phyloP scores from a whole-genome alignment of 164 flowering plant species.

The Chloranthus sessilifolius region DNA sequence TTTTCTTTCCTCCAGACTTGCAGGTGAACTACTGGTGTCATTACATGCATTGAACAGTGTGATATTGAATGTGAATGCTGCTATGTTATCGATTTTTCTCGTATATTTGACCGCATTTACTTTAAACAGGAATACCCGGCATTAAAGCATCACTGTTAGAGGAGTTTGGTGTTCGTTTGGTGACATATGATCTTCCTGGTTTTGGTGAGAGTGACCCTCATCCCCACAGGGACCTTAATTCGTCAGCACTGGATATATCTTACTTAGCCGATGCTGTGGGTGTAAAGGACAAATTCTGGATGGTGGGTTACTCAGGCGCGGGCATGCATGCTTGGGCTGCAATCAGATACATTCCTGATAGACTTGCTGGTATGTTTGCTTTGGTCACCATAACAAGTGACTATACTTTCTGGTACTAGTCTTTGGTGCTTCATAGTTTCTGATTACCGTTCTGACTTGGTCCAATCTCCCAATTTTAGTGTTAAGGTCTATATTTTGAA shows the following conservation, averaged over 20 bases:
- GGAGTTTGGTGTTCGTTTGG: conserved; percentile 83
- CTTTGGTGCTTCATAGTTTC: not conserved
- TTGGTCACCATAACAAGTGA: not conserved
- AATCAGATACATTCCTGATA: conserved; percentile 68
- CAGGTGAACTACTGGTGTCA: conserved; percentile 43
- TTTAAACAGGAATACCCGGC: conserved; percentile 64
- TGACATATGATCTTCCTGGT: conserved; percentile 98
- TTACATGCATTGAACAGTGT: not conserved
- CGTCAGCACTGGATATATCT: conserved; percentile 80
- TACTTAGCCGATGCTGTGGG: conserved; percentile 59
- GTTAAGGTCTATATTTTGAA: not conserved
- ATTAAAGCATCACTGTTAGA: conserved; percentile 55
- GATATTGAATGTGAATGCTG: not conserved
- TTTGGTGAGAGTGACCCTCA: conserved; percentile 99
- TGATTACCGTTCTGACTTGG: not conserved
- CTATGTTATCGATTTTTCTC: not conserved
- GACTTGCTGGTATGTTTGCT: conserved; percentile 57
- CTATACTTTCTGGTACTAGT: not conserved
- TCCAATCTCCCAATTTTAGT: not conserved
- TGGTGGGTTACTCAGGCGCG: conserved; percentile 74
- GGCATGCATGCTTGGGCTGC: conserved; percentile 92
- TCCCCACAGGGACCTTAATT: conserved; percentile 62
- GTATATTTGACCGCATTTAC: conserved; percentile 3
- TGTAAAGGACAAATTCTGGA: conserved; percentile 75
- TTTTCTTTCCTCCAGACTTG: conserved; percentile 86